Evolutionary conservation across 495 filamentous ascomycete genomes (phyloP).

Genomic region (Hypomontagnella monticulosa): DNA sequence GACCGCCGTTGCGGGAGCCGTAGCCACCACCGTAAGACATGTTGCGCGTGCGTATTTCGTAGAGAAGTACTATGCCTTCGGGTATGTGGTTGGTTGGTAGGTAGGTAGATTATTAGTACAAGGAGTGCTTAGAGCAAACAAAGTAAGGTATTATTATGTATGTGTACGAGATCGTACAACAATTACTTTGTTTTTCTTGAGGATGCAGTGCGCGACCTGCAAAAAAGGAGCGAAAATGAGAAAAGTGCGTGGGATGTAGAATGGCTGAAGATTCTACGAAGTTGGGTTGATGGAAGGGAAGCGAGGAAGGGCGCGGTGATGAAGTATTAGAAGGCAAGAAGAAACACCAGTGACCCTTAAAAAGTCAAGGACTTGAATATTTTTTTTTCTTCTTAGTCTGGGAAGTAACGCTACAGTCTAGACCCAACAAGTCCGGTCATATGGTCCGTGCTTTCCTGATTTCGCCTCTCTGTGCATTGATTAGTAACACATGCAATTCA

Average conservation of each 20-base stretch:
- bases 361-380: conserved; percentile 22
- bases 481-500: no score
- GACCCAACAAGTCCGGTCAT: conserved; percentile 22
- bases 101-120: background rate
- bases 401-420: conserved; percentile 26
- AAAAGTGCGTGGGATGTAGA: conserved; percentile 23
- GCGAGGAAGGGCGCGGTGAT: conserved; percentile 16
- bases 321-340: conserved; percentile 34
- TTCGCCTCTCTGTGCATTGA: no score
- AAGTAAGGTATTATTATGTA: conserved; percentile 15
- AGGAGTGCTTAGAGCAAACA: conserved; percentile 39
- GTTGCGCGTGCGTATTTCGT: conserved; percentile 21
- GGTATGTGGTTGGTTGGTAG: no score
- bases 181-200: no score
- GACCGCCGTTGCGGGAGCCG: conserved; percentile 59
- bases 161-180: no score
- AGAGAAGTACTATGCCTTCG: background rate
- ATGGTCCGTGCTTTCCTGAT: conserved; percentile 18
- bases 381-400: conserved; percentile 37
- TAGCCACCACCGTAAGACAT: conserved; percentile 82
- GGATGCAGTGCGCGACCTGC: conserved; percentile 36
- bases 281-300: conserved; percentile 30
- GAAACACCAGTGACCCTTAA: conserved; percentile 19
- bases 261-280: conserved; percentile 17
- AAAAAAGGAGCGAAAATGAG: conserved; percentile 41